Conservation (phyloP, 2,329 filamentous ascomycete species). For the Pestalotiopsis sp. region DNA sequence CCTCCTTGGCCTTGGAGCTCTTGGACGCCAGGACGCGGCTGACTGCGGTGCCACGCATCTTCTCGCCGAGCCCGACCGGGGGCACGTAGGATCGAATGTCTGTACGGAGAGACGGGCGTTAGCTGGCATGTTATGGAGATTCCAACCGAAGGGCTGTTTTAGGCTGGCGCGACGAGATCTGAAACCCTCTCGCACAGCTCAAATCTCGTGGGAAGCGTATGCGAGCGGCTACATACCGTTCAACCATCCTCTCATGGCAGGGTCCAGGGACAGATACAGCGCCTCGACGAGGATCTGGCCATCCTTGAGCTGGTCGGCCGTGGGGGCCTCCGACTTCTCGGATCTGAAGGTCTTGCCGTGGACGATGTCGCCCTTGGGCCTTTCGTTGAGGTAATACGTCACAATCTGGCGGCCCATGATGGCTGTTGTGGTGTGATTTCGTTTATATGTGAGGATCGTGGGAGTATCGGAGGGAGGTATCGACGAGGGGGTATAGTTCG, state of each 20-base stretch:
- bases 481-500: not conserved
- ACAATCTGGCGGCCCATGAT: constrained; percentile 48
- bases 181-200: not conserved
- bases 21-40: constrained; percentile 65
- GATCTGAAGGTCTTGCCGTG: constrained; percentile 67
- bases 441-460: not conserved
- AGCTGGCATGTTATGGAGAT: not conserved
- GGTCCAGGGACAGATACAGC: constrained; percentile 71
- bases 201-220: not conserved
- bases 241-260: constrained; percentile 77
- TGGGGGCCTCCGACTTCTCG: constrained; percentile 53
- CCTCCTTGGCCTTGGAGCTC: constrained; percentile 54
- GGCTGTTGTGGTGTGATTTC: not conserved
- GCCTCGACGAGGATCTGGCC: constrained; percentile 65
- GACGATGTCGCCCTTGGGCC: constrained; percentile 63
- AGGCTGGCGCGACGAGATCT: not conserved
- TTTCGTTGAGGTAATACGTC: constrained; percentile 64
- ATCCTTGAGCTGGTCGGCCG: constrained; percentile 58
- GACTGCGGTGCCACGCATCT: constrained; percentile 68
- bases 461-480: not conserved
- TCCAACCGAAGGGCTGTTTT: not conserved
- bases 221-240: constrained; percentile 46
- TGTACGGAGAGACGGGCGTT: constrained; percentile 21
- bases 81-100: constrained; percentile 64
- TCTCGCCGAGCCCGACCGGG: constrained; percentile 67